A percentile compares a stretch with the other conserved stretches of the same genome.
phyloP scores from a whole-genome alignment of 352 stramenopile species.

The Globisporangium parvum region DNA sequence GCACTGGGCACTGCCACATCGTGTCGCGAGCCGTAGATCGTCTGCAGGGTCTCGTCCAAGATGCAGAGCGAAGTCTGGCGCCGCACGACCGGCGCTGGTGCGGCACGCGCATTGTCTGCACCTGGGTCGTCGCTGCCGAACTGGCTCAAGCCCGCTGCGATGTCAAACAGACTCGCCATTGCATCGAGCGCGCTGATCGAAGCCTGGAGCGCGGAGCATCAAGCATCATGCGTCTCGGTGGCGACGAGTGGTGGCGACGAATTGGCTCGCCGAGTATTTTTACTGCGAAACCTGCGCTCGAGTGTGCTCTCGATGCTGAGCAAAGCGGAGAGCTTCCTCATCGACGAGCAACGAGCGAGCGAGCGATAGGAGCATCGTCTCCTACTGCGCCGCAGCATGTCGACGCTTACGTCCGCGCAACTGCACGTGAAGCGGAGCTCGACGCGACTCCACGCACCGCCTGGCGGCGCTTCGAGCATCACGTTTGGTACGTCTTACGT shows the following conservation, averaged over 20 bases:
- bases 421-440: constrained; percentile 75
- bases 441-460: constrained; percentile 62
- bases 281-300: too few species aligned
- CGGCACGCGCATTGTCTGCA: neutral
- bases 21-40: constrained; percentile 27
- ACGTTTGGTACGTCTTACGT: constrained; percentile 42
- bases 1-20: neutral
- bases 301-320: neutral
- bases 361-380: too few species aligned
- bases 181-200: too few species aligned
- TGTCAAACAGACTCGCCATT: constrained; percentile 58
- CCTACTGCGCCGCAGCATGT: constrained; percentile 29
- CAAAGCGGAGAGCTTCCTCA: neutral
- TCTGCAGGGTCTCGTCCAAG: constrained; percentile 46
- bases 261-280: too few species aligned
- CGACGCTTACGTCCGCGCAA: constrained; percentile 71
- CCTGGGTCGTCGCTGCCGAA: constrained; percentile 12
- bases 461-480: constrained; percentile 57
- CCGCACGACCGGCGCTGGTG: neutral
- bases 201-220: too few species aligned
- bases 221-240: neutral
- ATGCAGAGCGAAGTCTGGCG: constrained; percentile 29
- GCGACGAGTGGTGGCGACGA: too few species aligned
- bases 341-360: neutral
- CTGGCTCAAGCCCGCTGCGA: constrained; percentile 44